Conservation (phyloP, 2,329 filamentous ascomycete genomes). For the Penicillium sp. region DNA sequence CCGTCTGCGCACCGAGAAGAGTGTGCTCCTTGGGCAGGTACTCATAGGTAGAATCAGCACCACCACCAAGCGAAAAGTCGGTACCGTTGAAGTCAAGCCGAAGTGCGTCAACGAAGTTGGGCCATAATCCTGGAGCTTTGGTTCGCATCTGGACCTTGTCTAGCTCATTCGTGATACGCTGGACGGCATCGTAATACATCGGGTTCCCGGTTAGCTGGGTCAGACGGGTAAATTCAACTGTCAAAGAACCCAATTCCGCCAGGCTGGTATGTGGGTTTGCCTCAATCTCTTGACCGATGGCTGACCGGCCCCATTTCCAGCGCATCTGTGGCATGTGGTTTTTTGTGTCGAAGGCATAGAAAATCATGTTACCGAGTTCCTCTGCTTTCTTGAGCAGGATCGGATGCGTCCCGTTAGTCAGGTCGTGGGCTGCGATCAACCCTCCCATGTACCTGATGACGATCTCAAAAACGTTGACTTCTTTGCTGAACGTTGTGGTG, state of each 20-base stretch:
- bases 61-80: conserved; percentile 45
- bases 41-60: conserved; percentile 52
- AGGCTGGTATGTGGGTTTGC: conserved; percentile 64
- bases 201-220: conserved; percentile 77
- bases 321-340: conserved; percentile 74
- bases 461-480: conserved; percentile 88
- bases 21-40: conserved; percentile 52
- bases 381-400: conserved; percentile 74
- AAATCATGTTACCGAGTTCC: conserved; percentile 78
- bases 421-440: conserved; percentile 79
- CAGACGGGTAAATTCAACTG: conserved; percentile 87
- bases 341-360: conserved; percentile 83
- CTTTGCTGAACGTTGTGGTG: conserved; percentile 62
- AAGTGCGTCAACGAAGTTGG: conserved; percentile 65
- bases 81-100: conserved; percentile 30
- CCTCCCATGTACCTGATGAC: conserved; percentile 90
- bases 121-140: conserved; percentile 75
- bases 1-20: conserved; percentile 42
- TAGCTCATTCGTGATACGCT: conserved; percentile 76
- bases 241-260: conserved; percentile 73
- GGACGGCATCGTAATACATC: conserved; percentile 87
- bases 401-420: conserved; percentile 69
- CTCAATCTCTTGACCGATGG: conserved; percentile 34
- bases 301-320: conserved; percentile 26
- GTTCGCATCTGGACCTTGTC: conserved; percentile 71